These are phyloP conservation scores for Fusarium sp. DNA, from an alignment of 2,329 filamentous ascomycete genomes.

Conservation along the genomic window DNA sequence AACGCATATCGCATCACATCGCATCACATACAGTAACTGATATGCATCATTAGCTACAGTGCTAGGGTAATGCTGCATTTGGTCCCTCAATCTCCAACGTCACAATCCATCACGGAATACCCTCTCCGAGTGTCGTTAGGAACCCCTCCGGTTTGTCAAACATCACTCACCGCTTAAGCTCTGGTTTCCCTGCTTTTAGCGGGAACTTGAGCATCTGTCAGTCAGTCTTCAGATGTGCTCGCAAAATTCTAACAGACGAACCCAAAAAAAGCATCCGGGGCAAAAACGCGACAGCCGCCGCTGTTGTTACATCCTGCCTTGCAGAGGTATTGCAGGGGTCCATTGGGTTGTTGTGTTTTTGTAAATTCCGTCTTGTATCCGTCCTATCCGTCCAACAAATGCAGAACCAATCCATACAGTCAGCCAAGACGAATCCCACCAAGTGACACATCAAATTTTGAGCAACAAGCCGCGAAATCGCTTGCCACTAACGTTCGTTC, in stretches of 20 bases:
- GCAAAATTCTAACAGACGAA: neutral
- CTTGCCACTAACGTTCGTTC: slow-evolving; percentile 23
- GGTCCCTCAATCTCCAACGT: neutral
- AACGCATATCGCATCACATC: neutral
- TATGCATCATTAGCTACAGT: slow-evolving; percentile 8
- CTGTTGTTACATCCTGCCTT: slow-evolving; percentile 5
- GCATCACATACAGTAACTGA: slow-evolving; percentile 1
- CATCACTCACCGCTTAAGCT: slow-evolving; percentile 31
- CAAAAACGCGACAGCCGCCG: neutral
- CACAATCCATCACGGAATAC: slow-evolving; percentile 35
- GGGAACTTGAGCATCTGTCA: neutral
- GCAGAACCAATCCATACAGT: slow-evolving; percentile 7
- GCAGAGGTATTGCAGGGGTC: slow-evolving; percentile 7
- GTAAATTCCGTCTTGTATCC: slow-evolving; percentile 14
- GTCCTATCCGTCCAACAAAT: neutral
- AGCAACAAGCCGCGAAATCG: slow-evolving; percentile 10
- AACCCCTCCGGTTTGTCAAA: slow-evolving; percentile 7
- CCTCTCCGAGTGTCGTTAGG: slow-evolving; percentile 31
- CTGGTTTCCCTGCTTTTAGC: neutral
- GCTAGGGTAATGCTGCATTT: slow-evolving; percentile 1
- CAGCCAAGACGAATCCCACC: slow-evolving; percentile 4
- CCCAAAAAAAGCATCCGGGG: slow-evolving; percentile 12
- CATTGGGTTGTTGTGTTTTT: neutral
- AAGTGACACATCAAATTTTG: slow-evolving; percentile 24
- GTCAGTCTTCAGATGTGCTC: neutral